Conservation (phyloP, 2,329 filamentous ascomycete species). For the Nemania diffusa region DNA sequence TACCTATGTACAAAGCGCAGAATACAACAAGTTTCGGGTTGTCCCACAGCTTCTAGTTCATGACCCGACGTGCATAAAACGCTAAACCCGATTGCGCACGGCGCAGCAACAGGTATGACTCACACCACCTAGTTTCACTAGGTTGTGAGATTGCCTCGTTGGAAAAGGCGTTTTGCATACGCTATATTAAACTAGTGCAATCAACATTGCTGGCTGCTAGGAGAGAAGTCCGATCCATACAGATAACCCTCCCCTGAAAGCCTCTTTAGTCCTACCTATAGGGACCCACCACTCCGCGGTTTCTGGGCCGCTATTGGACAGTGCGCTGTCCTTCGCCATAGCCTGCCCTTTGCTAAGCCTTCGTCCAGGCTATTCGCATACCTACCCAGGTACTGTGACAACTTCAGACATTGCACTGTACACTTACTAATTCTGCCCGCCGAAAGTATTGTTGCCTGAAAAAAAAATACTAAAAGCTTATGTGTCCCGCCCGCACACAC, state of each 20-base stretch:
- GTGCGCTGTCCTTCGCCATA: slow-evolving; percentile 3
- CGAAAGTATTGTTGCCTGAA: slow-evolving; percentile 45
- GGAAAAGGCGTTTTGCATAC: slow-evolving; percentile 23
- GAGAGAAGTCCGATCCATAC: slow-evolving; percentile 36
- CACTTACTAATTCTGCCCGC: not conserved
- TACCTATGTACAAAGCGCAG: not conserved
- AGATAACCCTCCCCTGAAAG: slow-evolving; percentile 15
- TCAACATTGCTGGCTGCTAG: slow-evolving; percentile 44
- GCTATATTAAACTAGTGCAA: slow-evolving; percentile 26
- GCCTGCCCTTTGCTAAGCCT: slow-evolving; percentile 26
- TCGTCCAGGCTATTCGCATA: too few relatives aligned
- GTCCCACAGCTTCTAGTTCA: not conserved
- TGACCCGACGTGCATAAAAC: not conserved
- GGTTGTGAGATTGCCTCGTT: slow-evolving; percentile 31
- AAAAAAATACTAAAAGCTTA: slow-evolving; percentile 47
- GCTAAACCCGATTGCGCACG: slow-evolving; percentile 28
- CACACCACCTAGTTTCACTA: slow-evolving; percentile 44
- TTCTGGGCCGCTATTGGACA: slow-evolving; percentile 4
- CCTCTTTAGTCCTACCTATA: slow-evolving; percentile 13
- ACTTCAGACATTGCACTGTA: slow-evolving; percentile 7
- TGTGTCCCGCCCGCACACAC: slow-evolving; percentile 39
- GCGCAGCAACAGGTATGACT: slow-evolving; percentile 43
- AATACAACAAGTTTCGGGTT: not conserved
- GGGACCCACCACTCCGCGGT: not conserved
- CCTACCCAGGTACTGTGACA: too few relatives aligned